Percentiles rank a stretch among this genome's conserved stretches.
These are phyloP conservation scores for Thalassiosira livingstoniorum DNA, from an alignment of 352 stramenopile genomes.

Conservation along the genomic window DNA sequence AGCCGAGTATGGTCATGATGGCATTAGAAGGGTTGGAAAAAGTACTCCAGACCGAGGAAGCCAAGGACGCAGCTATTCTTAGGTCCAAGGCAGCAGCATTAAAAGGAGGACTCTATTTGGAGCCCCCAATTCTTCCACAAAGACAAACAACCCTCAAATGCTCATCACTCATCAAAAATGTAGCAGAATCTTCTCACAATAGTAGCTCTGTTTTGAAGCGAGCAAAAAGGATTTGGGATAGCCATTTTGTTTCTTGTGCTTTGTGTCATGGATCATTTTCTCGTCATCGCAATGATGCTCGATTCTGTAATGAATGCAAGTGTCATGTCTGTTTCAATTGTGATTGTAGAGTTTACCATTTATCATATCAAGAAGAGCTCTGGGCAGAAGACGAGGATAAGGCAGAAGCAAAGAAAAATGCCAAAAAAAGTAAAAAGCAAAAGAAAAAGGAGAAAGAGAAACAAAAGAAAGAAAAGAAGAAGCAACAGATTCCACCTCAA, in stretches of 20 bases:
- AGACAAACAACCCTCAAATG: constrained; percentile 41
- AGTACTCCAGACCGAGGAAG: constrained; percentile 95
- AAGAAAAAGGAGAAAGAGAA: constrained; percentile 89
- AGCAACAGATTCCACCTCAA: constrained; percentile 75
- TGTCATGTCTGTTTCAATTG: constrained; percentile 97
- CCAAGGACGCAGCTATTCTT: constrained; percentile 64
- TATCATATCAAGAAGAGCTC: constrained; percentile 95
- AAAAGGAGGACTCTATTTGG: not conserved
- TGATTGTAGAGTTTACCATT: constrained; percentile 97
- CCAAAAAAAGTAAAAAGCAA: constrained; percentile 91
- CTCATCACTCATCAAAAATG: constrained; percentile 46
- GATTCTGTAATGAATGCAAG: constrained; percentile 98
- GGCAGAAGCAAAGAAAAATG: constrained; percentile 80
- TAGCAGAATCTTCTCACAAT: constrained; percentile 85
- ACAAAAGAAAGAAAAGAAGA: constrained; percentile 90
- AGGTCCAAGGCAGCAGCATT: constrained; percentile 24
- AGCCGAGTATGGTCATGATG: constrained; percentile 99
- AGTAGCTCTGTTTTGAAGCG: constrained; percentile 94
- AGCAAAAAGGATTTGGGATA: constrained; percentile 96
- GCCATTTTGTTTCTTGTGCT: constrained; percentile 97
- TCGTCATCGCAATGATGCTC: constrained; percentile 91
- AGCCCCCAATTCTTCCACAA: not conserved
- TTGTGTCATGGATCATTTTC: constrained; percentile 96
- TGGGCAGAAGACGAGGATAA: constrained; percentile 87
- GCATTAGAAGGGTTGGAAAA: constrained; percentile 96